Conservation (phyloP, 805 yeast genomes). For the Sungouiozyma intestinalis region DNA sequence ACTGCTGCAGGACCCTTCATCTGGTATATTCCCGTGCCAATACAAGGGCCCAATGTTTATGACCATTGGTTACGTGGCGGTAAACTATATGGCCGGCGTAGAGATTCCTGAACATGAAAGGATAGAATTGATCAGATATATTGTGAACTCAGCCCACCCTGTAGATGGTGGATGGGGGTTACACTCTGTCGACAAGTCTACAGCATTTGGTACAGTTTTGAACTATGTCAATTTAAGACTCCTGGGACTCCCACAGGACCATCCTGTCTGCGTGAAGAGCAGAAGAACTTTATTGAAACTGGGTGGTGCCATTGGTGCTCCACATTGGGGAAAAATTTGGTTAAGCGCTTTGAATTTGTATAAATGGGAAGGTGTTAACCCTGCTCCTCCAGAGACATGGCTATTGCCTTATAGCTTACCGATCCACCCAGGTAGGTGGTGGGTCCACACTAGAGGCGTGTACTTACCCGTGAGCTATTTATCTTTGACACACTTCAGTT, state of each 20-base stretch:
- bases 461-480: slow-evolving; percentile 81
- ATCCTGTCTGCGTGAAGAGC: slow-evolving; percentile 71
- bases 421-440: slow-evolving; percentile 93
- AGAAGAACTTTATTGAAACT: slow-evolving; percentile 53
- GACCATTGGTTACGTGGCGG: slow-evolving; percentile 79
- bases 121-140: slow-evolving; percentile 68
- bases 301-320: slow-evolving; percentile 85
- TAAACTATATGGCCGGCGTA: slow-evolving; percentile 57
- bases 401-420: slow-evolving; percentile 71
- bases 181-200: slow-evolving; percentile 83
- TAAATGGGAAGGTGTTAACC: slow-evolving; percentile 94
- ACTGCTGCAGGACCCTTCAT: slow-evolving; percentile 56
- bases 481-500: slow-evolving; percentile 43
- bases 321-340: slow-evolving; percentile 99
- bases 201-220: slow-evolving; percentile 88
- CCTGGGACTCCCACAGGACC: slow-evolving; percentile 63
- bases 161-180: slow-evolving; percentile 99
- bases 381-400: slow-evolving; percentile 96
- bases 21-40: slow-evolving; percentile 86
- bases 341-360: slow-evolving; percentile 69
- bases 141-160: slow-evolving; percentile 89
- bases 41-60: slow-evolving; percentile 98
- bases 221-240: slow-evolving; percentile 77
- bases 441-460: slow-evolving; percentile 96
- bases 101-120: slow-evolving; percentile 57